Base-by-base conservation (phyloP, 2,329 filamentous ascomycete genomes). In the Chrysoporthe cubensis region DNA sequence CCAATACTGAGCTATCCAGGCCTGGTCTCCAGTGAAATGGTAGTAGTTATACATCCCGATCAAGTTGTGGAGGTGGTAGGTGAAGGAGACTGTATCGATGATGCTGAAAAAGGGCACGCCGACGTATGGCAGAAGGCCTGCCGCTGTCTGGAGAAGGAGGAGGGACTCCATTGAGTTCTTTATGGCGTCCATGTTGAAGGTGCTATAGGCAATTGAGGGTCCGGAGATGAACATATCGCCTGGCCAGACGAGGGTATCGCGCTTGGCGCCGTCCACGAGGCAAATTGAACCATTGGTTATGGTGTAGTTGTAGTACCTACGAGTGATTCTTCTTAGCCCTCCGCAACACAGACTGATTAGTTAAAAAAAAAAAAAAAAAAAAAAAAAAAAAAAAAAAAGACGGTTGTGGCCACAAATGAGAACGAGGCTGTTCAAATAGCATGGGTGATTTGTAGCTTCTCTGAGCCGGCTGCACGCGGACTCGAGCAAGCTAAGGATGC, bases 181-280 rank as follows among this genome's bases (percentile, higher is more conserved):
- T 8, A 87, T 78, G 46, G 81, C 81, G 26, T 81, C 78, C 61
- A 87, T 75, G 71, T 87, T 85, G 40, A 83, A 82, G 0, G 85
- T 88, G 8, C 83, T 85, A 2, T 87, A 82, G 11, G 85, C 82
- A 14, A 87, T 81, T 43, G 79, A 81, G 2, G 86, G 85, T 0
- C 86, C 79, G 4, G 85, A 83, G 69, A 88, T 85, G 4, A 82
- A 81, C 79, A 89, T 86, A 72, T 90, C 88, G 1, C 87, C 87
- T 13, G 87, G 83, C 86, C 87, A 90, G 2, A 89, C 83, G 21
- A 86, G 78, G 9, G 85, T 80, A 72, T 89, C 87, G 43, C 87
- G 80, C 73, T 89, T 89, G 1, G 85, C 84, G 16, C 87, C 87
- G 73, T 89, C 87, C 1, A 75, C 73, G 0, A 75, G 74, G n/a